Conservation (phyloP, 805 yeast genomes). For the Cyberlindnera nakhonratchasimensis region DNA sequence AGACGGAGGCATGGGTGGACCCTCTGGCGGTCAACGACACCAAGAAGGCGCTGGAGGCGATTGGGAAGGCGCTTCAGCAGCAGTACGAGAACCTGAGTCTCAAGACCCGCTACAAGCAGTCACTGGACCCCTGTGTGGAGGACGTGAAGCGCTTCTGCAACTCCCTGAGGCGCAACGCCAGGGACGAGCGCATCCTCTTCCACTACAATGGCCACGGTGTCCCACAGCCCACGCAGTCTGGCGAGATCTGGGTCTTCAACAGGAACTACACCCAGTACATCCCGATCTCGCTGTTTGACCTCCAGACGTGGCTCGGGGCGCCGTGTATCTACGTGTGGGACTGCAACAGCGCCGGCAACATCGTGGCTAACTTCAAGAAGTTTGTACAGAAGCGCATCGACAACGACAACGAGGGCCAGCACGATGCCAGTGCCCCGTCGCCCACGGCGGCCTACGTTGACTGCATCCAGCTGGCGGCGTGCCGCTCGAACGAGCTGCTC, state of each 20-base stretch:
- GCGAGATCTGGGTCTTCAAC: slow-evolving; percentile 98
- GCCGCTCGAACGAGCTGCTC: slow-evolving; percentile 76
- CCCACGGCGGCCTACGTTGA: slow-evolving; percentile 59
- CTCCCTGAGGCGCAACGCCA: slow-evolving; percentile 82
- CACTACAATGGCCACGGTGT: slow-evolving; percentile 99
- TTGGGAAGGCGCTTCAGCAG: slow-evolving; percentile 81
- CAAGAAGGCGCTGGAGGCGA: slow-evolving; percentile 85
- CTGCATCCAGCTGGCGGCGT: slow-evolving; percentile 92
- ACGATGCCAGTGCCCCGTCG: slow-evolving; percentile 40
- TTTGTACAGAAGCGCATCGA: slow-evolving; percentile 87
- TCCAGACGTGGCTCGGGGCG: slow-evolving; percentile 97
- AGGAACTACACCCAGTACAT: slow-evolving; percentile 96
- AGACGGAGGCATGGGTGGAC: slow-evolving; percentile 89
- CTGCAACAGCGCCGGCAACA: slow-evolving; percentile 92
- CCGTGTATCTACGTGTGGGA: slow-evolving; percentile 95
- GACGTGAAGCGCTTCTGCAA: slow-evolving; percentile 91
- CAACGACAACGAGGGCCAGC: slow-evolving; percentile 66
- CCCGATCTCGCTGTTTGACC: slow-evolving; percentile 90
- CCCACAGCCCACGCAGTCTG: slow-evolving; percentile 93
- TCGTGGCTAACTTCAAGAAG: slow-evolving; percentile 81
- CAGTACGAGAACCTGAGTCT: slow-evolving; percentile 88
- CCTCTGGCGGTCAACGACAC: slow-evolving; percentile 79
- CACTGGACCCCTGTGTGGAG: slow-evolving; percentile 92
- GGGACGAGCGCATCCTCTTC: slow-evolving; percentile 88
- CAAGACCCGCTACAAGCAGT: slow-evolving; percentile 85